phyloP scores from a whole-genome alignment of 306 rosid species.

The Vigna mungo region DNA sequence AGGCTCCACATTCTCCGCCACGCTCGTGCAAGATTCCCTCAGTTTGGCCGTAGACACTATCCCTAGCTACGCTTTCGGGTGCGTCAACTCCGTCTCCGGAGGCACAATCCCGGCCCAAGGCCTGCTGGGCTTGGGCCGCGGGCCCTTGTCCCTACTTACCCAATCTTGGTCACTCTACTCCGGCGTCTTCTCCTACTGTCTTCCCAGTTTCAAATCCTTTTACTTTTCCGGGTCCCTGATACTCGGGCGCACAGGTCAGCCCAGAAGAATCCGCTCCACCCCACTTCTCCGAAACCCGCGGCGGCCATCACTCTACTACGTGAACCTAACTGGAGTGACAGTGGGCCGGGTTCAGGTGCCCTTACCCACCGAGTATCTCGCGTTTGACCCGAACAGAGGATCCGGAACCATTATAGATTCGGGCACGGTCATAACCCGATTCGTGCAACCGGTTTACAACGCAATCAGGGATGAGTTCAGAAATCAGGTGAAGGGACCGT shows the following conservation, averaged over 20 bases:
- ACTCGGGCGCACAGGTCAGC: constrained; percentile 71
- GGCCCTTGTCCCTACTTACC: constrained; percentile 60
- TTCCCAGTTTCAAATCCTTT: constrained; percentile 58
- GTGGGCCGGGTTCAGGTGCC: constrained; percentile 63
- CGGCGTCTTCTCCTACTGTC: constrained; percentile 74
- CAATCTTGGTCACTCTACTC: constrained; percentile 63
- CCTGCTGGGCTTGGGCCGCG: constrained; percentile 77
- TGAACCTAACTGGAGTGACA: constrained; percentile 71
- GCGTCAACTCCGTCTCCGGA: constrained; percentile 54
- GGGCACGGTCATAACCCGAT: constrained; percentile 75
- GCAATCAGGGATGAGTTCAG: constrained; percentile 78
- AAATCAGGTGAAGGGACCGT: constrained; percentile 61
- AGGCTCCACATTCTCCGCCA: constrained; percentile 69
- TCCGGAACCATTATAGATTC: constrained; percentile 81
- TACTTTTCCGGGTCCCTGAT: constrained; percentile 24
- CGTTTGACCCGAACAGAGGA: constrained; percentile 62
- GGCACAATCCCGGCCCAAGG: constrained; percentile 68
- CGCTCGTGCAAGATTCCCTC: constrained; percentile 61
- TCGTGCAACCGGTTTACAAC: constrained; percentile 62
- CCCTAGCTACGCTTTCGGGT: constrained; percentile 60
- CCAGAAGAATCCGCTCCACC: constrained; percentile 66
- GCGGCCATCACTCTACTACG: constrained; percentile 74
- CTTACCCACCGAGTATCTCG: constrained; percentile 45
- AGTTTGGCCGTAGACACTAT: constrained; percentile 45
- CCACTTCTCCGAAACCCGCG: constrained; percentile 72